These are phyloP conservation scores for Brachypodium distachyon DNA, from an alignment of 202 grass and related monocot species.

Conservation along the genomic window DNA sequence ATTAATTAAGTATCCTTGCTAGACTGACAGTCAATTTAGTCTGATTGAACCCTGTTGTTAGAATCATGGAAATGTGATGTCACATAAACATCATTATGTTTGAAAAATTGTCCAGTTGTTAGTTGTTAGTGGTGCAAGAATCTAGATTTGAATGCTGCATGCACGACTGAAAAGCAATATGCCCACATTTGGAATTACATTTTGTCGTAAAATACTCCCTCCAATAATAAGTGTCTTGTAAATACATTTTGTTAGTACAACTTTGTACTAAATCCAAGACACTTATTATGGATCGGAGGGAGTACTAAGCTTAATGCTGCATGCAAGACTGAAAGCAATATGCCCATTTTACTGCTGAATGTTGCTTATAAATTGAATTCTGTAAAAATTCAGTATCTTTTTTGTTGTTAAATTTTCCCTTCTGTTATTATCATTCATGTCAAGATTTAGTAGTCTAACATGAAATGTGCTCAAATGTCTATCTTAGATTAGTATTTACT, in stretches of 20 bases:
- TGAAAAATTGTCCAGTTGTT: neutral
- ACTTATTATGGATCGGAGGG: too few relatives aligned
- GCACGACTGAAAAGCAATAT: neutral
- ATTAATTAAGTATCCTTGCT: neutral
- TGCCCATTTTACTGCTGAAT: neutral
- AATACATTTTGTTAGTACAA: too few relatives aligned
- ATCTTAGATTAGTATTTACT: slow-evolving; percentile 69
- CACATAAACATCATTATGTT: neutral
- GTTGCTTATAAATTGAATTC: neutral
- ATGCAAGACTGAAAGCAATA: neutral
- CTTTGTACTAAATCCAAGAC: too few relatives aligned
- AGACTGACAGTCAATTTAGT: neutral
- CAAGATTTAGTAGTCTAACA: neutral
- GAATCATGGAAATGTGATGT: neutral
- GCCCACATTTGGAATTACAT: neutral
- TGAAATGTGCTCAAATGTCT: slow-evolving; percentile 3
- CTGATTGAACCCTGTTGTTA: neutral
- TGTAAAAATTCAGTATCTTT: neutral
- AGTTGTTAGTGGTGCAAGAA: neutral
- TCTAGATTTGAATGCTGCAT: neutral
- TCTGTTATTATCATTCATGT: neutral
- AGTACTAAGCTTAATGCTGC: neutral
- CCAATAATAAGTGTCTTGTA: too few relatives aligned
- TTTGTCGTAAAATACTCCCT: neutral
- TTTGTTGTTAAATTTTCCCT: neutral